Base-by-base conservation (phyloP, 768 basidiomycete species). In the Boletus reticulatus region DNA sequence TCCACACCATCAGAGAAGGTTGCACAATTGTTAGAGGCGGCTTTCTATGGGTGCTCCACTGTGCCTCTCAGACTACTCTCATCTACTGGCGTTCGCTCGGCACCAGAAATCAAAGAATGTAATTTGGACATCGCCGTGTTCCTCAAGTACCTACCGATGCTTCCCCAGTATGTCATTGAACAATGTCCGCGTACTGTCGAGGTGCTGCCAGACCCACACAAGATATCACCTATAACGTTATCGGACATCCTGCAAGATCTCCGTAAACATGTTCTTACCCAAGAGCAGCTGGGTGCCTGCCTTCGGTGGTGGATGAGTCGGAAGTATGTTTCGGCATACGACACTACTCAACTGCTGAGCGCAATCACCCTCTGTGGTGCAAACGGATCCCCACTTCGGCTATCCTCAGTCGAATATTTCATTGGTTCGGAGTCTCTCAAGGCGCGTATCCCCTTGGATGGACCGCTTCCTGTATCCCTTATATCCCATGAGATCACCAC, bases 241-340 rank as follows among this genome's bases (percentile, higher is more conserved):
- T 76, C 80, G 20, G 95, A 97, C 68, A 86, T 97, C 16, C 72
- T 96, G 45, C 72, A 76, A 34, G 90, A 94, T 65, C 76, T 98
- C 13, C 79, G 80, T 8, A 67, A 77, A 1, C 75, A 88, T 16
- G 84, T 93, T 2, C 75, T 98, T 36, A 65, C 72, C 6, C 81
- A 88, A 60, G 70, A 74, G 11, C 91, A 97, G 68, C 86, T 89
- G 72, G 69, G 86, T 14, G 84, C 84, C 3, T 92, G 89, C 67
- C 73, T 97, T 62, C 81, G 82, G 13, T 38, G 37, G 95, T 92
- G 92, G 89, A 73, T 80, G 42, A 63, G 61, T 70, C 3, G 12
- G 22, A 11, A 43, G 5, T 9, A 19, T 34, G 32, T 16, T 4
- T 16, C 4, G 4, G 13, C 29, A 20, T 13, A 13, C 66, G 32